Evolutionary conservation across 2,329 filamentous ascomycete species (phyloP).

Genomic region (Cytospora leucostoma): DNA sequence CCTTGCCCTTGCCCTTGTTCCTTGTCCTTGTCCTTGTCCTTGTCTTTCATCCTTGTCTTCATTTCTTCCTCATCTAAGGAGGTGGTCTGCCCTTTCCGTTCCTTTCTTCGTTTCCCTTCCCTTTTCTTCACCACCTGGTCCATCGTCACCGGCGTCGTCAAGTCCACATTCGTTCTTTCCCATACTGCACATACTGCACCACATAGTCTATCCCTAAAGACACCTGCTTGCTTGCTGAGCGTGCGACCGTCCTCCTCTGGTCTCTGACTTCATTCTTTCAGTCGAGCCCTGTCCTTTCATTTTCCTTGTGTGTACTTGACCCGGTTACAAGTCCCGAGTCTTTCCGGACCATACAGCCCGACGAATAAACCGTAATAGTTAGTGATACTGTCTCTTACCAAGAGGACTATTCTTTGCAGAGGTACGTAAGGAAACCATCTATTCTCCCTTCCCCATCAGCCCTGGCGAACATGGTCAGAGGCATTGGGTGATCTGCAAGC

Average conservation of each 20-base stretch:
- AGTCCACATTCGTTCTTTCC: conserved; percentile 42
- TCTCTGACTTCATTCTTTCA: conserved; percentile 50
- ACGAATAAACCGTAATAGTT: conserved; percentile 23
- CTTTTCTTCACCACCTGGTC: conserved; percentile 29
- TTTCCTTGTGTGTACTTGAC: conserved; percentile 33
- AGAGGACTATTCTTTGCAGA: conserved; percentile 23
- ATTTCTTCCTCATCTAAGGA: conserved; percentile 28
- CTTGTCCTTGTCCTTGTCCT: not conserved
- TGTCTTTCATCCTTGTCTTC: conserved; percentile 10
- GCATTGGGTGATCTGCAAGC: not conserved
- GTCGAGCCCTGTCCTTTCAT: conserved; percentile 50
- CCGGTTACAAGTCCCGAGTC: conserved; percentile 29
- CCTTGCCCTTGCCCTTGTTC: too few relatives aligned
- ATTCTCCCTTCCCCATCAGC: conserved; percentile 6
- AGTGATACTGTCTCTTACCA: conserved; percentile 20
- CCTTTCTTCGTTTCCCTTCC: conserved; percentile 17
- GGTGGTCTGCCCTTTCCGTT: conserved; percentile 18
- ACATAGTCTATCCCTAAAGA: conserved; percentile 13
- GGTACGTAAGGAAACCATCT: conserved; percentile 20
- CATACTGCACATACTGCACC: conserved; percentile 35
- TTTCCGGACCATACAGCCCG: conserved; percentile 21
- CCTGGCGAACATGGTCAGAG: conserved; percentile 21
- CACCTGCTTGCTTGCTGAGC: conserved; percentile 7
- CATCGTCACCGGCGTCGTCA: conserved; percentile 39
- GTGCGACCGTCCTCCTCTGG: conserved; percentile 33